A percentile compares a stretch with the other conserved stretches of the same genome.
phyloP scores from a whole-genome alignment of 1,139 yeast genomes.

The Suhomyces coccinellae region DNA sequence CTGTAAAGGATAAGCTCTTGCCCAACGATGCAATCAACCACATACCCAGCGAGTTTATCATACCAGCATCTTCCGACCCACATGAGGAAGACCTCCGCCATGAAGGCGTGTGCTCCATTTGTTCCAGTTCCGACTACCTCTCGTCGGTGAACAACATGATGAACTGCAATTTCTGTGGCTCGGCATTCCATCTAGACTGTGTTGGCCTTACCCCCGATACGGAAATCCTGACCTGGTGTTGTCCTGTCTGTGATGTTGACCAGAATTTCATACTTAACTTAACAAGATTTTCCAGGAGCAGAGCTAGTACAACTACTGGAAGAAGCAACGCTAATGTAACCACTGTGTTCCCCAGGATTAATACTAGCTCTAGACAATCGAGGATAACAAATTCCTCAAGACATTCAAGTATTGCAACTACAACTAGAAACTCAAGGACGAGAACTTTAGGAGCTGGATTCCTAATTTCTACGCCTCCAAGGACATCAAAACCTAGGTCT shows the following conservation, averaged over 20 bases:
- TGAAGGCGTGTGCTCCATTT: slow-evolving; percentile 34
- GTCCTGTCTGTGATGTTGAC: slow-evolving; percentile 45
- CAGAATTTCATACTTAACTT: slow-evolving; percentile 26
- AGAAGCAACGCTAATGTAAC: too few species aligned
- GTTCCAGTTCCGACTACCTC: slow-evolving; percentile 38
- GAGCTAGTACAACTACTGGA: too few species aligned
- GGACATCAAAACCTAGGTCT: slow-evolving; percentile 7
- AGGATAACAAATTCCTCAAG: background rate
- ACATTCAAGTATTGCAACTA: background rate
- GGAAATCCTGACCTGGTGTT: slow-evolving; percentile 31
- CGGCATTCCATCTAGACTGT: slow-evolving; percentile 38
- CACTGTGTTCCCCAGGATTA: too few species aligned
- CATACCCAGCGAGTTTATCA: slow-evolving; percentile 41
- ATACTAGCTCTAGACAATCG: too few species aligned
- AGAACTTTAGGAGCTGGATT: background rate
- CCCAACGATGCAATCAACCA: slow-evolving; percentile 40
- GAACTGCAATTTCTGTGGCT: slow-evolving; percentile 36
- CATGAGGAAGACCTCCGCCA: slow-evolving; percentile 6
- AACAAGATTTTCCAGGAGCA: background rate
- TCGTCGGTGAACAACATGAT: slow-evolving; percentile 24
- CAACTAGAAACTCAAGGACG: background rate
- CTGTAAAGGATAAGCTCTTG: slow-evolving; percentile 34
- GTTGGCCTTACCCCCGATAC: slow-evolving; percentile 25
- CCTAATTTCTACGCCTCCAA: background rate
- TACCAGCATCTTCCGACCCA: slow-evolving; percentile 19